A percentile compares a stretch with the other conserved stretches of the same genome.
Evolutionary conservation across 2,329 filamentous ascomycete genomes (phyloP).

Genomic region (Fusarium sp.): DNA sequence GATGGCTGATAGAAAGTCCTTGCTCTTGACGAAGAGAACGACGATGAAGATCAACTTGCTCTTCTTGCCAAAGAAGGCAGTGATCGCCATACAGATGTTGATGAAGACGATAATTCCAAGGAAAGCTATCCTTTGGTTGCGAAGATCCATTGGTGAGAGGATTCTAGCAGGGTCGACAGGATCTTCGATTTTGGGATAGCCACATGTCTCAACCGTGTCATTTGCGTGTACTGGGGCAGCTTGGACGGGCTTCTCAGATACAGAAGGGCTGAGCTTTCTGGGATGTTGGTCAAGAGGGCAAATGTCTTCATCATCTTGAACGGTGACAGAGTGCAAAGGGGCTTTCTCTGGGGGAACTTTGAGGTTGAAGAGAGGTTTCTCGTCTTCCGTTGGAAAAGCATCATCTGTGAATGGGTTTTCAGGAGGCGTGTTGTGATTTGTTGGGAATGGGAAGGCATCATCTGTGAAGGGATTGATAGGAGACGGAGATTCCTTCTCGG

Average conservation of each 20-base stretch:
- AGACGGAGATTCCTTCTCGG: background rate
- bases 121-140: conserved; percentile 35
- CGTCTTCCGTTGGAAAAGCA: too few species aligned
- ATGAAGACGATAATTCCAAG: conserved; percentile 31
- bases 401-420: too few species aligned
- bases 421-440: background rate
- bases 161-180: conserved; percentile 35
- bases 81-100: conserved; percentile 35
- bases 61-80: conserved; percentile 36
- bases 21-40: conserved; percentile 42
- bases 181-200: conserved; percentile 36
- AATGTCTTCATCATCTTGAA: conserved; percentile 1
- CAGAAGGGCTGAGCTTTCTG: background rate
- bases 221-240: background rate
- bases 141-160: conserved; percentile 25
- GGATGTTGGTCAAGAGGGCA: conserved; percentile 11
- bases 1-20: conserved; percentile 39
- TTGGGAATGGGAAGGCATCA: background rate
- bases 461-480: background rate
- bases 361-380: background rate
- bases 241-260: background rate
- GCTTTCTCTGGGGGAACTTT: background rate
- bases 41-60: conserved; percentile 34
- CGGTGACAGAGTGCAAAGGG: background rate
- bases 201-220: conserved; percentile 31